Base-by-base conservation (phyloP, 1,139 yeast species). In the Pichia sp. region DNA sequence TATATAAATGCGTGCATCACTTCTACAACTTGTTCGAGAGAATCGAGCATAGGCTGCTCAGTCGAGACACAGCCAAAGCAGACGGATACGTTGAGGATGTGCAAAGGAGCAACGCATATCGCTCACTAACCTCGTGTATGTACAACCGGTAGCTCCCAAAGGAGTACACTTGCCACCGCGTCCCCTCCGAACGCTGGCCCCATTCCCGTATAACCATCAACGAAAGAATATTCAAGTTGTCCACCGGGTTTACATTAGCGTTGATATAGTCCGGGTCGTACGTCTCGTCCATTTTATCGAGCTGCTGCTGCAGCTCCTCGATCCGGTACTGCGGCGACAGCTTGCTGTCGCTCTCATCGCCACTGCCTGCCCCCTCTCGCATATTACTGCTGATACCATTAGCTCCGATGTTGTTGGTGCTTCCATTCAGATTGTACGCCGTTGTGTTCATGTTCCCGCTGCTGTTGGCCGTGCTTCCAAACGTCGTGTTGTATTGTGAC, bases 161-260 rank as follows among this genome's bases (percentile, higher is more conserved):
- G 32, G 58, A 58, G 30, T 63, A 56, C 19, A 63, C 61, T 42
- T 64, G 56, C 66, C 68, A 64, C 3, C 19, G 40, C 2, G 49
- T 50, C 5, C 47, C 52, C 11, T 42, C 16, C 5, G 36, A 36
- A 8, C 54, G 57, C 26, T 65, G 66, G 13, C 66, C 64, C 65
- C 75, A 71, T 47, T 71, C 69, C 50, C 72, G 74, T 54, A 73
- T 69, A 1, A 78, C 79, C 52, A 78, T 63, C 40, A 80, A 66
- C n/a, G 80, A 72, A 59, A 76, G 71, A 11, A 80, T 77, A 57
- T 75, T 75, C 38, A 79, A 67, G 53, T 72, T 73, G 55, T 79
- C 81, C 4, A 60, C 49, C 5, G 75, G 71, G 13, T 71, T 62
- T 6, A 62, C 54, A 54, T 60, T 61, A 2, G 67, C 66, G 48